A percentile compares a stretch with the other conserved stretches of the same genome.
These are phyloP conservation scores for Russula abietina DNA, from an alignment of 768 basidiomycete genomes.

Conservation along the genomic window DNA sequence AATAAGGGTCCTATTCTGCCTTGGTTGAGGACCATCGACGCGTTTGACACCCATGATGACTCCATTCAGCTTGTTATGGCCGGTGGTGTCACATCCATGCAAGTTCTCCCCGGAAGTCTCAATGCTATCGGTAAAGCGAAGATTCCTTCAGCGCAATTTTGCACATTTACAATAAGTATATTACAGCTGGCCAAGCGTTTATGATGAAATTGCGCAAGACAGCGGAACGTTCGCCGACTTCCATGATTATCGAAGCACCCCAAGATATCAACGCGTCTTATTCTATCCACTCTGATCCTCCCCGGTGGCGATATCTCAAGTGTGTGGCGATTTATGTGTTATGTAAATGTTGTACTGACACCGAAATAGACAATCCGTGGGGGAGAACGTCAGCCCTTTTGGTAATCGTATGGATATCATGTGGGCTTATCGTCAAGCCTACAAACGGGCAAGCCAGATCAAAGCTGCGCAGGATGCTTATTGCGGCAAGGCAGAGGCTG, in stretches of 20 bases:
- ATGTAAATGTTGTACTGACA: background rate
- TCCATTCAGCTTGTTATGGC: slow-evolving; percentile 67
- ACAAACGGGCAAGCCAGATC: slow-evolving; percentile 63
- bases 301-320: slow-evolving; percentile 81
- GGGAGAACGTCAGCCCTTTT: slow-evolving; percentile 15
- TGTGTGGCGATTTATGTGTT: slow-evolving; percentile 30
- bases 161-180: slow-evolving; percentile 16
- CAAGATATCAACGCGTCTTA: slow-evolving; percentile 48
- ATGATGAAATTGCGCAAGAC: slow-evolving; percentile 81
- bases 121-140: slow-evolving; percentile 60
- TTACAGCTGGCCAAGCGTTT: slow-evolving; percentile 78
- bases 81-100: slow-evolving; percentile 83
- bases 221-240: slow-evolving; percentile 62
- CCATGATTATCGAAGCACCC: slow-evolving; percentile 84
- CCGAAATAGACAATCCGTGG: slow-evolving; percentile 32
- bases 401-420: slow-evolving; percentile 64
- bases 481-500: slow-evolving; percentile 53
- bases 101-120: slow-evolving; percentile 70
- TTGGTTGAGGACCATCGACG: slow-evolving; percentile 79
- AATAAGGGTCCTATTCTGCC: slow-evolving; percentile 62
- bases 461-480: slow-evolving; percentile 66
- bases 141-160: background rate
- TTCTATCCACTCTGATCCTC: slow-evolving; percentile 36
- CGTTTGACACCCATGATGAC: slow-evolving; percentile 80
- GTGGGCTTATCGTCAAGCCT: slow-evolving; percentile 77